Evolutionary conservation across 1,284 basidiomycete genomes (phyloP).

Genomic region (Rhodotorula sp.): DNA sequence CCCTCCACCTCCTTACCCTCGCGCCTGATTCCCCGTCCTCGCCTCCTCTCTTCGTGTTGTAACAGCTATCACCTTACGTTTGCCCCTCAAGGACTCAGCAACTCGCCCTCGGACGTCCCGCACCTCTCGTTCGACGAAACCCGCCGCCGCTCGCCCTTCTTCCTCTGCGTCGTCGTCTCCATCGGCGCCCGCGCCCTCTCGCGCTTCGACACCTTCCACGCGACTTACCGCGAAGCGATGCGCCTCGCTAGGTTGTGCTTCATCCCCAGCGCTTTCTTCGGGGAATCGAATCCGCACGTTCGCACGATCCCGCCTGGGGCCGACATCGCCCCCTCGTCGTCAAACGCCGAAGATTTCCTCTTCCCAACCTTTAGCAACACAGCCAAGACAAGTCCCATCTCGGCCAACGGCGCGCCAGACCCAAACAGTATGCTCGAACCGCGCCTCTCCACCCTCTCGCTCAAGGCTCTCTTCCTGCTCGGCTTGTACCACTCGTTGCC

Average conservation of each 20-base stretch:
- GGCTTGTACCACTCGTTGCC: conserved; percentile 27
- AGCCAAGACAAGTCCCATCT: neutral
- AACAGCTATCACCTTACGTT: conserved; percentile 33
- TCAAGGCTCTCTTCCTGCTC: conserved; percentile 27
- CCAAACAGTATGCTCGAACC: conserved; percentile 4
- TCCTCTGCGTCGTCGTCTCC: conserved; percentile 33
- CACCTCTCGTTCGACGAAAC: conserved; percentile 30
- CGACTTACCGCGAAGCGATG: conserved; percentile 25
- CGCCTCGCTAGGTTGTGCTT: conserved; percentile 22
- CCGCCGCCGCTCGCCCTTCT: conserved; percentile 25
- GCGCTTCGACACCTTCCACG: conserved; percentile 27
- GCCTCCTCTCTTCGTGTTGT: neutral
- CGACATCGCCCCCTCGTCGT: neutral
- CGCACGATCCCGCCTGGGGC: neutral
- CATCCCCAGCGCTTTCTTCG: conserved; percentile 13
- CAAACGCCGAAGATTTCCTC: neutral
- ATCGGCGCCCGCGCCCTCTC: conserved; percentile 37
- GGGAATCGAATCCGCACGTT: neutral
- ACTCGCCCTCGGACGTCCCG: neutral
- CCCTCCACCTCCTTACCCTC: neutral
- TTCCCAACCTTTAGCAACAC: neutral
- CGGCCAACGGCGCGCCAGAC: neutral
- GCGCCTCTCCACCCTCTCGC: neutral
- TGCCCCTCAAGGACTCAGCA: conserved; percentile 1
- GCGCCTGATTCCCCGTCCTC: neutral